These are phyloP conservation scores for Nicotiana obtusifolia DNA, from an alignment of 257 asterid genomes.

Conservation along the genomic window DNA sequence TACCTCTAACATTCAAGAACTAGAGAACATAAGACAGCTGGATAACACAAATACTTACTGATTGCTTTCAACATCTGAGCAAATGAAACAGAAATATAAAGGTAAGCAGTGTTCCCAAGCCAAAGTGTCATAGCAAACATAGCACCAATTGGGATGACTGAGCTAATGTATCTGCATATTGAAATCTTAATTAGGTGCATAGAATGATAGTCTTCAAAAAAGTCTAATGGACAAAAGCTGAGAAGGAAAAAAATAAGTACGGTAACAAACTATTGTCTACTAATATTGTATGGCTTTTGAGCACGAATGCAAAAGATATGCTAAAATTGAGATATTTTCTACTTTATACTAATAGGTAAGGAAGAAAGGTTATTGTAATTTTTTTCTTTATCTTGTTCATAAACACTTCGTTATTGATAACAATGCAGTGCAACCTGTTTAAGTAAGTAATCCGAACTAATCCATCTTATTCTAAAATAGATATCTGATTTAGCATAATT, in stretches of 20 bases:
- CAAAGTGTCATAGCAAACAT: conserved; percentile 99
- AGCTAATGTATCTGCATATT: conserved; percentile 58
- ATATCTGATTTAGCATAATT: not conserved
- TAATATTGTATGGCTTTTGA: not conserved
- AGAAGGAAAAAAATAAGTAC: not conserved
- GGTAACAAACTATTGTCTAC: not conserved
- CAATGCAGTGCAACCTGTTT: not conserved
- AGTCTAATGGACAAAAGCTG: not conserved
- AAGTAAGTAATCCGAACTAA: not conserved
- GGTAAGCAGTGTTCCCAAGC: conserved; percentile 99
- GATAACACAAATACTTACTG: conserved; percentile 48
- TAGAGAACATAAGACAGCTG: not conserved
- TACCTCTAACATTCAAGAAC: not conserved
- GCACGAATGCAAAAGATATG: not conserved
- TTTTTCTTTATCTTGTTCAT: not conserved
- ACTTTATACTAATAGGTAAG: not conserved
- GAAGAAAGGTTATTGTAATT: not conserved
- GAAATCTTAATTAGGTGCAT: conserved; percentile 7
- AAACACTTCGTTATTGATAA: not conserved
- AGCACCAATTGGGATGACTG: conserved; percentile 93
- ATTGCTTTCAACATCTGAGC: conserved; percentile 99
- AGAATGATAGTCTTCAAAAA: not conserved
- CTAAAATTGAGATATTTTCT: not conserved
- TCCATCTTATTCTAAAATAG: not conserved
- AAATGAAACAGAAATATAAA: conserved; percentile 91